Conservation (phyloP, 2,329 filamentous ascomycete species). For the Trichoderma sp. region DNA sequence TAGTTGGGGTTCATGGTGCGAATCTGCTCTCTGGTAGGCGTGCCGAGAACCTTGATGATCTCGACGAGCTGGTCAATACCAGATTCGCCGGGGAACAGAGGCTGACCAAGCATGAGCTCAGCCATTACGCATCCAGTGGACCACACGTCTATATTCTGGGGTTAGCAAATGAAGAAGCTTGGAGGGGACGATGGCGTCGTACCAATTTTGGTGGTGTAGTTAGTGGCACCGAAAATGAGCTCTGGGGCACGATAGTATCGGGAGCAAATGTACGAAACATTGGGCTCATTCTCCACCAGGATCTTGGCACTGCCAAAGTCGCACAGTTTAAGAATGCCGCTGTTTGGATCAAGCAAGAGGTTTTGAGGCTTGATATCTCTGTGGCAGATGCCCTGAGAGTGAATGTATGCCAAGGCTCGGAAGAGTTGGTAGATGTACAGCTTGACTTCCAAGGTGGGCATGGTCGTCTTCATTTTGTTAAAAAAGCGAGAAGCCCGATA, state of each 20-base stretch:
- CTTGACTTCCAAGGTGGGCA: constrained; percentile 98
- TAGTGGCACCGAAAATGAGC: constrained; percentile 96
- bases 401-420: constrained; percentile 95
- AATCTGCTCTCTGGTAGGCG: constrained; percentile 95
- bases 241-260: constrained; percentile 98
- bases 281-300: constrained; percentile 95
- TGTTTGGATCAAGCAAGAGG: constrained; percentile 84
- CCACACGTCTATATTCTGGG: constrained; percentile 91
- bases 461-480: constrained; percentile 99
- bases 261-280: constrained; percentile 99
- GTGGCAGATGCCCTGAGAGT: constrained; percentile 98
- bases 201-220: constrained; percentile 99
- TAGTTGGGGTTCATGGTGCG: constrained; percentile 99
- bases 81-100: constrained; percentile 95
- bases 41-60: constrained; percentile 98
- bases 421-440: constrained; percentile 99
- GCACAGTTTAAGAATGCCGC: constrained; percentile 92
- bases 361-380: constrained; percentile 99
- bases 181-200: constrained; percentile 38
- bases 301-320: constrained; percentile 99
- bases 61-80: constrained; percentile 98
- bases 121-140: constrained; percentile 99
- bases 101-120: constrained; percentile 97
- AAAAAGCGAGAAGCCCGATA: constrained; percentile 98
- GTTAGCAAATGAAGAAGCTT: neutral